Conservation (phyloP, 257 asterid genomes). For the Misopates orontium region DNA sequence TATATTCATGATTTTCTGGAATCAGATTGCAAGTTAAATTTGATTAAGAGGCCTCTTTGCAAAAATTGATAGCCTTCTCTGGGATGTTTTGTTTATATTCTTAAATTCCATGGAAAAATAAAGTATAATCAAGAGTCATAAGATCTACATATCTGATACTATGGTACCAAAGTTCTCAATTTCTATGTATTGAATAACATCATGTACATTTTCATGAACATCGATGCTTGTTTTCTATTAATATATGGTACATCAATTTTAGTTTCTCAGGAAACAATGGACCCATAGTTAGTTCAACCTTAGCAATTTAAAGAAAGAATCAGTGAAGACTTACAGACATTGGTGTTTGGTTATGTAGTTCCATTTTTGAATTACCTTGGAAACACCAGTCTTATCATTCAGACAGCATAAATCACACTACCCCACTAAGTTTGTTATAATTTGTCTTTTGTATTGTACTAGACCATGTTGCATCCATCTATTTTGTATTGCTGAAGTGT, state of each 20-base stretch:
- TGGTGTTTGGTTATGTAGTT: too few species aligned
- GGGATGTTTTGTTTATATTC: neutral
- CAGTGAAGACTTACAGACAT: neutral
- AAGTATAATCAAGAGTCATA: too few species aligned
- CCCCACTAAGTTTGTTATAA: neutral
- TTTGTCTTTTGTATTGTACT: conserved; percentile 16
- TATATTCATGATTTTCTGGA: too few species aligned
- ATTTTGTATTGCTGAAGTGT: conserved; percentile 16
- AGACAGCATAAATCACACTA: neutral
- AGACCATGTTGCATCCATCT: conserved; percentile 27
- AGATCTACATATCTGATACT: neutral
- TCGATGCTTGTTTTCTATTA: conserved; percentile 22
- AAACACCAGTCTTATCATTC: too few species aligned
- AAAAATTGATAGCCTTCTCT: neutral
- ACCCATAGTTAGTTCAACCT: conserved; percentile 25
- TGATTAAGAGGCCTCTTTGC: neutral
- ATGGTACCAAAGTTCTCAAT: neutral
- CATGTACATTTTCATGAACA: conserved; percentile 42
- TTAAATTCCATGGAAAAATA: neutral
- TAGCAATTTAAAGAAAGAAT: neutral
- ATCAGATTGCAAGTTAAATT: too few species aligned
- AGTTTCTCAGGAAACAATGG: conserved; percentile 18
- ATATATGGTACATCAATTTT: conserved; percentile 23
- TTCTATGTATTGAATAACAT: conserved; percentile 20
- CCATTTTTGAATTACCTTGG: too few species aligned